These are phyloP conservation scores for Chaetothyriales sp. DNA, from an alignment of 2,329 filamentous ascomycete species.

Conservation along the genomic window DNA sequence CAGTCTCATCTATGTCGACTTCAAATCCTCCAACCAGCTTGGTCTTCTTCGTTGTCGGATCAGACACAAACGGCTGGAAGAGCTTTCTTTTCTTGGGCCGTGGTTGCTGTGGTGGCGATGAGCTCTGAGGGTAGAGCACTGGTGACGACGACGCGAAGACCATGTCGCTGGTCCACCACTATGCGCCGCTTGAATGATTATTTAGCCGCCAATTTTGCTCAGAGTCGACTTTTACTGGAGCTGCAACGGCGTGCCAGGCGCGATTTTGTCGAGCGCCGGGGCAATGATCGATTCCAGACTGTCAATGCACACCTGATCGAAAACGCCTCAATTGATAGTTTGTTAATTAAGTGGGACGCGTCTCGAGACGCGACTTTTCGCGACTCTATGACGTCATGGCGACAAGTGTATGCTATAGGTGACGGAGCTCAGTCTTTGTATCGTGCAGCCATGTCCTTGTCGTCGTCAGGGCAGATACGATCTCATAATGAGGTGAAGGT, in stretches of 20 bases:
- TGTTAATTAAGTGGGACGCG: neutral
- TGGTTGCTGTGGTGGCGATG: conserved; percentile 21
- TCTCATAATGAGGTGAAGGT: too few relatives aligned
- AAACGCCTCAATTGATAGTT: too few relatives aligned
- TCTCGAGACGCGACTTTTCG: neutral
- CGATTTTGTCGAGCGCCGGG: too few relatives aligned
- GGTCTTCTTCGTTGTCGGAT: conserved; percentile 25
- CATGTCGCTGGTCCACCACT: neutral
- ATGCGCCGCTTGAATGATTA: too few relatives aligned
- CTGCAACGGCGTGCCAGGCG: too few relatives aligned
- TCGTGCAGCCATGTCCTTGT: too few relatives aligned
- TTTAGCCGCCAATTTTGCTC: too few relatives aligned
- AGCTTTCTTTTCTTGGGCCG: conserved; percentile 28
- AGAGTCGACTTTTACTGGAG: too few relatives aligned
- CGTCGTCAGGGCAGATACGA: too few relatives aligned
- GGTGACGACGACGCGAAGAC: conserved; percentile 23
- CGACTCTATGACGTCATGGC: neutral
- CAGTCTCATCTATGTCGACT: conserved; percentile 29
- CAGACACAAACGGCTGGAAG: conserved; percentile 18
- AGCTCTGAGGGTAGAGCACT: conserved; percentile 24
- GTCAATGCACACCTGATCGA: too few relatives aligned
- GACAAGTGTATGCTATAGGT: neutral
- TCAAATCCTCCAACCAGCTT: conserved; percentile 30
- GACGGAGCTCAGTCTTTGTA: too few relatives aligned
- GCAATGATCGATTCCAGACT: too few relatives aligned